phyloP scores from a whole-genome alignment of 352 stramenopile genomes.

The Globisporangium solare region DNA sequence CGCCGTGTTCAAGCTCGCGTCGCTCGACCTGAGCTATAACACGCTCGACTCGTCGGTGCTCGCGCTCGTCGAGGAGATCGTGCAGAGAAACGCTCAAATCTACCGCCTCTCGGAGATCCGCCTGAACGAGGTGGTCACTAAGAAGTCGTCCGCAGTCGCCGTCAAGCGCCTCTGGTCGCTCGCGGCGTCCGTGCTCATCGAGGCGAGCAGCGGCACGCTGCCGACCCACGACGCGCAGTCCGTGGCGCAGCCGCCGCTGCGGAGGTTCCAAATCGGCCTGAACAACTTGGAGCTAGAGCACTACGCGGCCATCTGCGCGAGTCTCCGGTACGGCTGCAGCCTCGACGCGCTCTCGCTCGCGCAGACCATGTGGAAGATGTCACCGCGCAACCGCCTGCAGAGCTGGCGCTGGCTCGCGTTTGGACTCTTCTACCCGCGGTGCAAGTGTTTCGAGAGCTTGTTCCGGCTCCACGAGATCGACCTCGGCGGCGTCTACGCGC shows the following conservation, averaged over 20 bases:
- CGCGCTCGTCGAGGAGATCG: no score
- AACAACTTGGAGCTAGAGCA: conserved; percentile 3
- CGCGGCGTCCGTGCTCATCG: neutral
- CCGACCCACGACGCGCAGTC: no score
- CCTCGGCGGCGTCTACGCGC: conserved; percentile 2
- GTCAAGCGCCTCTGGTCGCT: neutral
- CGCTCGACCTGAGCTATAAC: no score
- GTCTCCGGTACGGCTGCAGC: conserved; percentile 2
- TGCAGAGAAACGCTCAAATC: neutral
- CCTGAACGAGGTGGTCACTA: neutral
- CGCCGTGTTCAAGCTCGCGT: no score
- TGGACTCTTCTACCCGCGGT: conserved; percentile 12
- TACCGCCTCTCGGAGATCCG: neutral
- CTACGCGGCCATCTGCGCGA: conserved; percentile 6
- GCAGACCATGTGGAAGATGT: conserved; percentile 3
- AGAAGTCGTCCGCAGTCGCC: neutral
- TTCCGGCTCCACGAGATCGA: conserved; percentile 12
- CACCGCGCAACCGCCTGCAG: conserved; percentile 1
- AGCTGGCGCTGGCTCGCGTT: conserved; percentile 16
- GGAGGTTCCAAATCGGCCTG: no score
- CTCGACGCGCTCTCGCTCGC: conserved; percentile 7
- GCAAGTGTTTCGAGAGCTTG: neutral
- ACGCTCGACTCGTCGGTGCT: no score
- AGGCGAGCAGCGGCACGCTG: no score
- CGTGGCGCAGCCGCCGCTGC: no score